These are phyloP conservation scores for Colletotrichum zoysiae DNA, from an alignment of 2,329 filamentous ascomycete species.

Conservation along the genomic window DNA sequence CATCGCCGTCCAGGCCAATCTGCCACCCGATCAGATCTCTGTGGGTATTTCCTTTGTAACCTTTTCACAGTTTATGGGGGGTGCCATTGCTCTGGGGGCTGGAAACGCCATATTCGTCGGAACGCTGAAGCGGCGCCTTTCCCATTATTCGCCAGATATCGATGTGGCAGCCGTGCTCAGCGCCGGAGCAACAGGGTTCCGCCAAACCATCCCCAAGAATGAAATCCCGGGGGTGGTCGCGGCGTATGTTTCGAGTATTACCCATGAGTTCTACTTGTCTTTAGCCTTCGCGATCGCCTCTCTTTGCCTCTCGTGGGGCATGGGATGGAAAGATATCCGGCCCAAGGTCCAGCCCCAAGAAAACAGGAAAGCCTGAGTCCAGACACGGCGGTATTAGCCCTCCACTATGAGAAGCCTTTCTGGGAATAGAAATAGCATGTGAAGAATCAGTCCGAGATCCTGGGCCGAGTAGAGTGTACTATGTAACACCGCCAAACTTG, in stretches of 20 bases:
- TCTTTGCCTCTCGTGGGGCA: conserved; percentile 56
- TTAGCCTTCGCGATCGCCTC: conserved; percentile 48
- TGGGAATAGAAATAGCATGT: too few species aligned
- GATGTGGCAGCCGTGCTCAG: conserved; percentile 50
- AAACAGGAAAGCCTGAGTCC: conserved; percentile 30
- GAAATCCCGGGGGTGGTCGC: conserved; percentile 53
- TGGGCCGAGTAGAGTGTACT: too few species aligned
- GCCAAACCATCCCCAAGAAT: conserved; percentile 47
- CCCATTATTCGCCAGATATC: conserved; percentile 34
- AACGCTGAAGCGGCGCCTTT: conserved; percentile 14
- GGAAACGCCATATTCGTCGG: conserved; percentile 46
- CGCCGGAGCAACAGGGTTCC: conserved; percentile 58
- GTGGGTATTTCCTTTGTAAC: conserved; percentile 46
- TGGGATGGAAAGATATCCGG: conserved; percentile 61
- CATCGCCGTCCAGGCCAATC: conserved; percentile 45
- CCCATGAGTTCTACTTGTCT: conserved; percentile 48
- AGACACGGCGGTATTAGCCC: background rate
- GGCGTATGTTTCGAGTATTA: conserved; percentile 55
- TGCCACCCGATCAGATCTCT: conserved; percentile 45
- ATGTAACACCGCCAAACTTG: too few species aligned
- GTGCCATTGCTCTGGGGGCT: conserved; percentile 45
- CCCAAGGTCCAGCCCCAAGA: conserved; percentile 55
- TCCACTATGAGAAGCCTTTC: background rate
- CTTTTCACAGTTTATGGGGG: conserved; percentile 46
- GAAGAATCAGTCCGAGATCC: too few species aligned